Evolutionary conservation across 352 stramenopile genomes (phyloP), one percentile per base, ranked within the genome.

Genomic region (Elongisporangium undulatum): DNA sequence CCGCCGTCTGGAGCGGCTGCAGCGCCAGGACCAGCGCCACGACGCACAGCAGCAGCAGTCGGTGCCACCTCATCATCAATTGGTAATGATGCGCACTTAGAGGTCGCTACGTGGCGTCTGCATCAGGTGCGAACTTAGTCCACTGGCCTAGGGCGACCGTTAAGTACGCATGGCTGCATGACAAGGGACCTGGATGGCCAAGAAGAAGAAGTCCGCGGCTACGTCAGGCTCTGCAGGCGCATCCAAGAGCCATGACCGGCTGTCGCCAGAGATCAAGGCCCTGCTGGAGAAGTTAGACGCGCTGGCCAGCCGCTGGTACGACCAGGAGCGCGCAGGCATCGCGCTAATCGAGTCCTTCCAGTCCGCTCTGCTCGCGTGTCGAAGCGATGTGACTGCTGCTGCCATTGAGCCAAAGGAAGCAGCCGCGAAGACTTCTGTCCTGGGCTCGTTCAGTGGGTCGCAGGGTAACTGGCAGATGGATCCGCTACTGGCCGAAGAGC

Each of bases 341-440:
- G 68, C 72, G 21, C 56, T 85, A 26, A 77, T 92, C 53, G 82
- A 92, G 53, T 61, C 62, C 39, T 90, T 92, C 60, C 76, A 92
- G 69, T 83, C 72, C 53, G 82, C 82, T 55, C 56, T 91, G 52
- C 51, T 80, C 24, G 79, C 67, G 19, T 64, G 72, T 39, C 68
- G 79, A 64, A 63, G 67, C 22, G 62, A 65, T 49, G 41, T 58
- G 59, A 19, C 48, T 56, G 34, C 57, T 34, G 56, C 20, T 13
- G 20, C 6, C n/a, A 4, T 49, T 51, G 22, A 34, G 21, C 5
- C 49, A 29, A 54, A 54, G 21, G 3, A 54, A 34, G 3, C 34
- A 34, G 4, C 29, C 29, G 8, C 9, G 6, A 17, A 54, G 20
- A 4, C n/a, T 38, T 29, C 50, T 4, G 15, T 16, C 20, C 17